Evolutionary conservation across 306 rosid species (phyloP).

Genomic region (Begonia masoniana): DNA sequence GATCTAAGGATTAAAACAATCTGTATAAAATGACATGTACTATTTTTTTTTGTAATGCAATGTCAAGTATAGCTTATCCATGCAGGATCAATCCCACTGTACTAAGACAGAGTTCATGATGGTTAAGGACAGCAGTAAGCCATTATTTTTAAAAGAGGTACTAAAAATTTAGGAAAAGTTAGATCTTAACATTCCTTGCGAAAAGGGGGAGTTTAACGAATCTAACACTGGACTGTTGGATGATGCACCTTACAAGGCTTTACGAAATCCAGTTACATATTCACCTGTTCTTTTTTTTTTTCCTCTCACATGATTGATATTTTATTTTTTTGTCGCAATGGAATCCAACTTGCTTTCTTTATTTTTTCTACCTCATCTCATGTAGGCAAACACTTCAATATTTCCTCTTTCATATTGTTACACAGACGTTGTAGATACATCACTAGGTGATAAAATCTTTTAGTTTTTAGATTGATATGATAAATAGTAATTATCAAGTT

Average conservation of each 20-base stretch:
- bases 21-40: too few species aligned
- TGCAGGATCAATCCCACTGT: constrained; percentile 64
- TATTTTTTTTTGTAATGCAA: too few species aligned
- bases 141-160: constrained; percentile 70
- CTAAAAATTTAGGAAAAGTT: constrained; percentile 60
- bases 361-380: constrained; percentile 9
- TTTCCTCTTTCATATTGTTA: constrained; percentile 53
- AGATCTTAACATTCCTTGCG: constrained; percentile 58
- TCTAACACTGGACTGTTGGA: constrained; percentile 75
- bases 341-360: background rate
- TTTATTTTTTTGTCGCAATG: too few species aligned
- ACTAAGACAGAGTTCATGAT: constrained; percentile 41
- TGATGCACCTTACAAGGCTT: constrained; percentile 88
- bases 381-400: constrained; percentile 59
- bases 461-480: too few species aligned
- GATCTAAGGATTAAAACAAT: too few species aligned
- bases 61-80: background rate
- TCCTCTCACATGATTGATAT: too few species aligned
- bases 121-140: constrained; percentile 39
- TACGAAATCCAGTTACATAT: constrained; percentile 48
- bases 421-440: constrained; percentile 25
- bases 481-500: too few species aligned
- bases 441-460: constrained; percentile 40
- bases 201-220: constrained; percentile 60
- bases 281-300: too few species aligned